A percentile compares a stretch with the other conserved stretches of the same genome.
phyloP scores from a whole-genome alignment of 2,329 filamentous ascomycete genomes.

The Chrysoporthe puriensis region DNA sequence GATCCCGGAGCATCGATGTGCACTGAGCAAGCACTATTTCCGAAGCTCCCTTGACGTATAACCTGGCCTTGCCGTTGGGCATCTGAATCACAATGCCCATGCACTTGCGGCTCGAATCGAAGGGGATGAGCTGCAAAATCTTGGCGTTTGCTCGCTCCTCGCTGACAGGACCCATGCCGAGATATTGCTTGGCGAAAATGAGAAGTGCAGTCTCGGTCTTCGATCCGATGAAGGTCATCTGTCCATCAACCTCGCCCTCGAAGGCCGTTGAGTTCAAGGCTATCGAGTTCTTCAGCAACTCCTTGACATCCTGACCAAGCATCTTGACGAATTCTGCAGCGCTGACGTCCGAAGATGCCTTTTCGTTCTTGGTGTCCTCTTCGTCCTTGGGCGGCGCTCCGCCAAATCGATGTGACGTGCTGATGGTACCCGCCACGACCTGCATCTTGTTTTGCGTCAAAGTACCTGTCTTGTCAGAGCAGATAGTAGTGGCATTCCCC shows the following conservation, averaged over 20 bases:
- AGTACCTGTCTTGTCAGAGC: conserved; percentile 70
- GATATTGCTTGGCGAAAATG: conserved; percentile 67
- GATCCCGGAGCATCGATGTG: conserved; percentile 54
- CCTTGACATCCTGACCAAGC: conserved; percentile 52
- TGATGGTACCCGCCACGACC: conserved; percentile 64
- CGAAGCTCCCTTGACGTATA: conserved; percentile 68
- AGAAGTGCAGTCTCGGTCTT: conserved; percentile 78
- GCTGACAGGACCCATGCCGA: conserved; percentile 68
- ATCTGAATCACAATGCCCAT: conserved; percentile 64
- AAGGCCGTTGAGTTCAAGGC: conserved; percentile 75
- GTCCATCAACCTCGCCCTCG: conserved; percentile 71
- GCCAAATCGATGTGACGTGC: conserved; percentile 60
- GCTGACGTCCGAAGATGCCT: conserved; percentile 39
- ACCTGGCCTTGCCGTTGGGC: conserved; percentile 54
- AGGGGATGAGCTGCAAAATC: conserved; percentile 71
- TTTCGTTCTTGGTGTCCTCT: conserved; percentile 25
- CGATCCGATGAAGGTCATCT: conserved; percentile 71
- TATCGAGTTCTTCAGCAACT: conserved; percentile 62
- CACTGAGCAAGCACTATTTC: conserved; percentile 66
- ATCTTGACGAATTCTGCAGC: conserved; percentile 51
- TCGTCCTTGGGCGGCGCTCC: conserved; percentile 34
- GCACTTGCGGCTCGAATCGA: conserved; percentile 76
- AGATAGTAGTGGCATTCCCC: conserved; percentile 76
- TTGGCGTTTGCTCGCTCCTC: conserved; percentile 60
- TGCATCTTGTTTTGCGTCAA: conserved; percentile 72